Base-by-base conservation (phyloP, 345 rosid genomes). In the Draba incana region DNA sequence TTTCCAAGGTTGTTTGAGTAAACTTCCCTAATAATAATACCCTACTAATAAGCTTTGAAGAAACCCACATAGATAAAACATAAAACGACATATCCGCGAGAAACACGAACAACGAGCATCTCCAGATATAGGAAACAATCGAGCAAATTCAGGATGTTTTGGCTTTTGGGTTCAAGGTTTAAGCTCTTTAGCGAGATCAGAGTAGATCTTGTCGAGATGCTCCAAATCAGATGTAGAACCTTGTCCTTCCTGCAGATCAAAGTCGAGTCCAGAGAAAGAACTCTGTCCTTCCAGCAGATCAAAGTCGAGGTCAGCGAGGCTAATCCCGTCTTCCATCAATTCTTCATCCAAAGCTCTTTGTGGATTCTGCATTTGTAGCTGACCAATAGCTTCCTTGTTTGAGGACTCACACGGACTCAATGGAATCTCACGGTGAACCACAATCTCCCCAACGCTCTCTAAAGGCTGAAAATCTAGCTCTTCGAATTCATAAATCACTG, bases 391-490 rank as follows among this genome's bases (percentile, higher is more conserved):
- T 9, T 30, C 27, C 38, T 15, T 53, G 75, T 62, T 62, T 52
- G 69, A 53, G 11, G 75, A 71, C 75, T 70, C 75, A 0, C 3
- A 27, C 23, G 62, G 62, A 62, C 75, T 71, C 63, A 45, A 35
- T 50, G 54, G 28, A 30, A 62, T 10, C 52, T 48, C 62, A 43
- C 1, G 4, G 37, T 23, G 25, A 24, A 31, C 53, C 48, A 3
- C 2, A 30, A 12, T 4, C 51, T 50, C 59, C 37, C 60, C 43
- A 39, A 49, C 11, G 20, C 53, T 39, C 45, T 41, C 62, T 51
- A 23, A 5, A 6, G 67, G 54, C 54, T 8, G 20, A 12, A 50
- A 52, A 14, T 61, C 39, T 44, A 0, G 5, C 2, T 33, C 48
- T 1, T 35, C 2, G 3, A 23, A 61, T 39, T 24, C 62, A 61